Conservation (phyloP, 2,329 filamentous ascomycete species). For the Dendryphion nanum region DNA sequence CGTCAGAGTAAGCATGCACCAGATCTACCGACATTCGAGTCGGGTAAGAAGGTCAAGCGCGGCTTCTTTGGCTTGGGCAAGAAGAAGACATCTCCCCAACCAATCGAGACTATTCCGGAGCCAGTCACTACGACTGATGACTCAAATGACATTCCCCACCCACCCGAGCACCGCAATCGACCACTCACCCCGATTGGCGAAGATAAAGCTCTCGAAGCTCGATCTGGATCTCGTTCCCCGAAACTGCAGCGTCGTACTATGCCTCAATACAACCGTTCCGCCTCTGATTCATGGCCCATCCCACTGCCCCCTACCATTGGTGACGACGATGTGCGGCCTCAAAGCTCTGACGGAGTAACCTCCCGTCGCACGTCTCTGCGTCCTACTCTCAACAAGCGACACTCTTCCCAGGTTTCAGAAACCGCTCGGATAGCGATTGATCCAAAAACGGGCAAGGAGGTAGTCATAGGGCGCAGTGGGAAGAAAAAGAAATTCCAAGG, state of each 20-base stretch:
- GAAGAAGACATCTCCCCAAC: constrained; percentile 42
- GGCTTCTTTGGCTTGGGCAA: constrained; percentile 57
- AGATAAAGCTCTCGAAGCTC: constrained; percentile 28
- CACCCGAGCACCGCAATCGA: constrained; percentile 22
- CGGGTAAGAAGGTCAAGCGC: constrained; percentile 39
- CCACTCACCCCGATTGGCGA: constrained; percentile 36
- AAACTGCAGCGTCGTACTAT: constrained; percentile 50
- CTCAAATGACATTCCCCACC: constrained; percentile 25
- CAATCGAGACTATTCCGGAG: neutral
- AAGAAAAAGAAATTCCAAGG: constrained; percentile 67
- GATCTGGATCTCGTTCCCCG: constrained; percentile 34
- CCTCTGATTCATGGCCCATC: constrained; percentile 52
- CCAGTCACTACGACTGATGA: neutral
- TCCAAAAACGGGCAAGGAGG: constrained; percentile 26
- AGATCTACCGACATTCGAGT: constrained; percentile 22
- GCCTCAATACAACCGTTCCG: constrained; percentile 29
- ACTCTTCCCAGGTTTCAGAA: constrained; percentile 22
- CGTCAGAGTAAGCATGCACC: constrained; percentile 38
- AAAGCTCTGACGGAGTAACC: constrained; percentile 30
- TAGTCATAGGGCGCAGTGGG: constrained; percentile 33
- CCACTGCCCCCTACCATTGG: constrained; percentile 28
- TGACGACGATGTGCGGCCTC: constrained; percentile 22
- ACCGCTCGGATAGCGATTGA: constrained; percentile 31
- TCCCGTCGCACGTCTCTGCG: constrained; percentile 19
- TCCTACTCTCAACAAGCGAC: constrained; percentile 17